Conservation (phyloP, 2,329 filamentous ascomycete genomes). For the Orbilia blumenaviensis region DNA sequence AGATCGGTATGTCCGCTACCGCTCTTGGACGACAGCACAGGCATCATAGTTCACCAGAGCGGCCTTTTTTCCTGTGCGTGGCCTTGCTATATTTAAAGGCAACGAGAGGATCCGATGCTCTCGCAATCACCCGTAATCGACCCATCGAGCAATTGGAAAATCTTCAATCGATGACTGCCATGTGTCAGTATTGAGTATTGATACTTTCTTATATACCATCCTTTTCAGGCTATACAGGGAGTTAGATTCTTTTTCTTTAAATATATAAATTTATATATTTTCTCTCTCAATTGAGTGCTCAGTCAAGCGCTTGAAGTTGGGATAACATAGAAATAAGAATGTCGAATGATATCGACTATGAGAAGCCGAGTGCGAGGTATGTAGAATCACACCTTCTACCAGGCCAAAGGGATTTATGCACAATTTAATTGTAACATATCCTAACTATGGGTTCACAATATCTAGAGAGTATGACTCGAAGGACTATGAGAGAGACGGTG, state of each 20-base stretch:
- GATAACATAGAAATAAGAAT: constrained; percentile 3
- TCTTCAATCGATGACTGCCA: constrained; percentile 4
- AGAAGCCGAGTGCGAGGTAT: constrained; percentile 47
- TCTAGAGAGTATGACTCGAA: constrained; percentile 35
- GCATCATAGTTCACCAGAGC: constrained; percentile 33
- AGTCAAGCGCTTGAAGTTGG: too few relatives aligned
- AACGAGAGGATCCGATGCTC: constrained; percentile 36
- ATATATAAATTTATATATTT: too few relatives aligned
- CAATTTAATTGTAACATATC: not conserved
- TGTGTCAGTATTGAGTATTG: not conserved
- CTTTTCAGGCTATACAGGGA: not conserved
- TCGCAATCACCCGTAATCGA: constrained; percentile 40
- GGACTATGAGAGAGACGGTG: constrained; percentile 39
- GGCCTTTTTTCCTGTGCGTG: constrained; percentile 17
- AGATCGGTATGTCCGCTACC: constrained; percentile 52
- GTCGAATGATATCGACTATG: constrained; percentile 31
- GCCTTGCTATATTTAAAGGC: constrained; percentile 32
- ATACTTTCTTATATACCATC: not conserved
- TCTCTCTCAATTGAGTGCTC: too few relatives aligned
- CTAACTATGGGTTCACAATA: constrained; percentile 19
- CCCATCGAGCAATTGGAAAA: not conserved
- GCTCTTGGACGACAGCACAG: constrained; percentile 34
- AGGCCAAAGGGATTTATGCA: not conserved
- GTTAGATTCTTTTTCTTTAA: not conserved
- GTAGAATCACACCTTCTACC: not conserved